Base-by-base conservation (phyloP, 371 early-diverging fungal genomes). In the Mycotypha africana region DNA sequence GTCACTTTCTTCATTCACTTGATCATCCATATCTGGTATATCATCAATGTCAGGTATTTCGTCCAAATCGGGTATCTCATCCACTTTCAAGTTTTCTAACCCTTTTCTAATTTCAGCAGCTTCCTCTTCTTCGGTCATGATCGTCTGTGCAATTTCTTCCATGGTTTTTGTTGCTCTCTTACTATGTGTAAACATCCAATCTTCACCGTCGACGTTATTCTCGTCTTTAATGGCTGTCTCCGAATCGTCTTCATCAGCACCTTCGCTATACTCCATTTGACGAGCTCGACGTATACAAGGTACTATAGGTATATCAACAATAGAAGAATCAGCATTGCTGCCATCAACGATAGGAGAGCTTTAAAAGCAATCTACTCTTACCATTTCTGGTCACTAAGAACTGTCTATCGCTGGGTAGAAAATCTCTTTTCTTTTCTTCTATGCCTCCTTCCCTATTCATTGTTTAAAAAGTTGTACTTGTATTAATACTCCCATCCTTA, bases 41-140 rank as follows among this genome's bases (percentile, higher is more conserved):
- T 94, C 95, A 43, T 94, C 95, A 61, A 97, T 88, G 62, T 95
- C 96, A 2, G 93, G 94, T 44, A 97, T 93, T 31, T 93, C 94
- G 41, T 92, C 91, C 12, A 87, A 69, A 53, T 79, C 81, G 12
- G 81, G 83, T 23, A 82, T 85, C 17, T 79, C 78, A 10, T 74
- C 78, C 7, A 58, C 69, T 17, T 59, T 45, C 15, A 70, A 23
- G n/a, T 50, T 51, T 14, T 56, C 62, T 37, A 70, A 37, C 2
- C 53, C 59, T 37, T 49, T 53, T 45, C 42, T 60, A 25, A 56
- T 50, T 42, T 53, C 44, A 28, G 53, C 62, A n/a, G 63, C 60
- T 30, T 67, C 71, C 26, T 78, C 72, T 56, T 76, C 60, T 53
- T 79, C 76, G 33, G 79, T 70, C 46, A 84, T 78, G 32, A 83